Evolutionary conservation across 2,329 filamentous ascomycete species (phyloP).

Genomic region (Anthostomella pinea): DNA sequence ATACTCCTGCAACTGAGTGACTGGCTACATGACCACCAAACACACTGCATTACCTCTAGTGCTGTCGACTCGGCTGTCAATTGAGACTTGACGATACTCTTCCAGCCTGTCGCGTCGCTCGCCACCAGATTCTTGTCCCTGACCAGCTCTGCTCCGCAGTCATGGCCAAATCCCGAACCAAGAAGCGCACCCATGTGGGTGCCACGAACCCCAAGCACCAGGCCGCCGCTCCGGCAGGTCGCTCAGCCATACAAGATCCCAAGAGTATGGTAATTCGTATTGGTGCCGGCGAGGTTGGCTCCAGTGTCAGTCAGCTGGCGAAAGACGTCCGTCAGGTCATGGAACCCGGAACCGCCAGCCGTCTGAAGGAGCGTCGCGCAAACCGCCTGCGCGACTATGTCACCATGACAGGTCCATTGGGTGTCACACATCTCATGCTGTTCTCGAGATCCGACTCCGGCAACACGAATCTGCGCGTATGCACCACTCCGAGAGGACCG

Average conservation of each 20-base stretch:
- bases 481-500: conserved; percentile 83
- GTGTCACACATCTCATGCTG: conserved; percentile 87
- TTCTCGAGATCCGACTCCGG: conserved; percentile 88
- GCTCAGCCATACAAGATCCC: conserved; percentile 66
- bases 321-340: conserved; percentile 90
- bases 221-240: conserved; percentile 49
- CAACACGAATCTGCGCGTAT: conserved; percentile 88
- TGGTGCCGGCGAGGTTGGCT: conserved; percentile 88
- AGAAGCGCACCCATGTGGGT: conserved; percentile 83
- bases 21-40: too few relatives aligned
- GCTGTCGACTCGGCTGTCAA: too few relatives aligned
- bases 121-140: too few relatives aligned
- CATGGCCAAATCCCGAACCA: conserved; percentile 80
- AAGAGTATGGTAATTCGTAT: conserved; percentile 99
- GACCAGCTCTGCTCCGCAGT: background rate
- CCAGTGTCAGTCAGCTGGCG: conserved; percentile 86
- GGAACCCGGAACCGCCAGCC: conserved; percentile 89
- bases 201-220: conserved; percentile 59
- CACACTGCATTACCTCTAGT: too few relatives aligned
- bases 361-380: conserved; percentile 82
- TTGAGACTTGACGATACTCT: too few relatives aligned
- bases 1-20: too few relatives aligned
- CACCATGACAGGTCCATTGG: conserved; percentile 90
- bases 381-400: conserved; percentile 91
- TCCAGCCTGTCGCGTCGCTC: too few relatives aligned